phyloP scores from a whole-genome alignment of 139 green algal genomes.

The Pleodorina starrii region DNA sequence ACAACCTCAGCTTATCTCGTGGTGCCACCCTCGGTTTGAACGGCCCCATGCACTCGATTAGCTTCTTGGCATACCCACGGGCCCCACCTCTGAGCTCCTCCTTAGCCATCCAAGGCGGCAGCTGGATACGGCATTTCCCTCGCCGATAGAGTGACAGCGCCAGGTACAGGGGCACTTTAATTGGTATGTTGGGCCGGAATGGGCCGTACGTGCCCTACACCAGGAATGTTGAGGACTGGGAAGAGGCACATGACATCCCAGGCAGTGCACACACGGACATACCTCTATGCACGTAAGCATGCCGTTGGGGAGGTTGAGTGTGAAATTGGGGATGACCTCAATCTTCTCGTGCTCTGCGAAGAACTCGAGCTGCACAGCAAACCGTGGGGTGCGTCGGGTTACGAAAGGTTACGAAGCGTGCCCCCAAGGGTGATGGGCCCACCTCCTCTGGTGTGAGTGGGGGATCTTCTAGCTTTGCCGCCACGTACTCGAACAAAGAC shows the following conservation, averaged over 20 bases:
- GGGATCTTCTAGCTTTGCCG: slow-evolving; percentile 11
- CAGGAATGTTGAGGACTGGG: too few species aligned
- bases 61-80: too few species aligned
- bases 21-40: too few species aligned
- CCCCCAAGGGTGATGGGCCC: not conserved
- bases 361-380: slow-evolving; percentile 88
- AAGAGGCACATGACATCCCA: too few species aligned
- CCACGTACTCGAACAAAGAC: slow-evolving; percentile 47
- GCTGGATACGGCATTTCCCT: slow-evolving; percentile 82
- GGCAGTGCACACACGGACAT: too few species aligned
- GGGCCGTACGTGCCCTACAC: slow-evolving; percentile 85
- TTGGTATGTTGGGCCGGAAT: slow-evolving; percentile 81
- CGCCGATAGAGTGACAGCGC: slow-evolving; percentile 84
- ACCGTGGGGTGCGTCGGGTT: not conserved
- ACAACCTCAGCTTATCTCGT: too few species aligned
- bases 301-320: slow-evolving; percentile 58
- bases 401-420: not conserved
- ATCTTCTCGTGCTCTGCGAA: slow-evolving; percentile 88
- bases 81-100: slow-evolving; percentile 70
- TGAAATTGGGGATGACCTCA: slow-evolving; percentile 91
- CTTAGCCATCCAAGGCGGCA: slow-evolving; percentile 81
- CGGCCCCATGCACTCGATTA: too few species aligned
- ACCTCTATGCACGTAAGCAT: slow-evolving; percentile 77
- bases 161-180: slow-evolving; percentile 89
- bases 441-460: slow-evolving; percentile 46